A percentile compares a stretch with the other conserved stretches of the same genome.
Evolutionary conservation across 768 basidiomycete species (phyloP).

Genomic region (Strobilomyces dryophilus): DNA sequence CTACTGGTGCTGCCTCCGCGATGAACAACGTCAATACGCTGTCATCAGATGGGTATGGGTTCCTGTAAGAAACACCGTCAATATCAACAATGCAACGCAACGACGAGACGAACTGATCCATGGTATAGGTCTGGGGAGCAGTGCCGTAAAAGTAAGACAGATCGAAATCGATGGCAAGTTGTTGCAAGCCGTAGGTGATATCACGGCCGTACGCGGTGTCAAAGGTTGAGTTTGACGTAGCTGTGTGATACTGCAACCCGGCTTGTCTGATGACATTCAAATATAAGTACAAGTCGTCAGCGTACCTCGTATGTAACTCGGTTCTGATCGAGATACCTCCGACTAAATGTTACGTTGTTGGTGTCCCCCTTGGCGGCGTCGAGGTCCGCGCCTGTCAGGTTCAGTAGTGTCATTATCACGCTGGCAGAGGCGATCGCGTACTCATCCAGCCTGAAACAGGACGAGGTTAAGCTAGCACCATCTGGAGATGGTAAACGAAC

Average conservation of each 20-base stretch:
- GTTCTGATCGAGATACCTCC: constrained; percentile 81
- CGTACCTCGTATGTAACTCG: constrained; percentile 69
- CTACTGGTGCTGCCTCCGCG: constrained; percentile 48
- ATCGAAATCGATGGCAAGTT: constrained; percentile 56
- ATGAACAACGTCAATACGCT: constrained; percentile 60
- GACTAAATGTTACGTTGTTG: constrained; percentile 55
- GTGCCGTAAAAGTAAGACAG: constrained; percentile 61
- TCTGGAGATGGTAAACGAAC: constrained; percentile 31
- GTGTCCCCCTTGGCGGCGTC: constrained; percentile 32
- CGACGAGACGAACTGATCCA: constrained; percentile 45
- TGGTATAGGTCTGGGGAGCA: constrained; percentile 72
- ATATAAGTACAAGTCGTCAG: not conserved
- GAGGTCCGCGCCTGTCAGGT: constrained; percentile 43
- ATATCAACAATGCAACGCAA: not conserved
- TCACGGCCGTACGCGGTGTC: constrained; percentile 52
- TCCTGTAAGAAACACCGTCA: constrained; percentile 30
- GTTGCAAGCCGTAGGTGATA: constrained; percentile 53
- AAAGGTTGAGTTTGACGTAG: constrained; percentile 46
- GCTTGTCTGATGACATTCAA: not conserved
- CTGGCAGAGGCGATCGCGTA: constrained; percentile 27
- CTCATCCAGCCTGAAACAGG: constrained; percentile 56
- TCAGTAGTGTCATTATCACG: not conserved
- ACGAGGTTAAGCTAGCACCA: not conserved
- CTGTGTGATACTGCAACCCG: constrained; percentile 59
- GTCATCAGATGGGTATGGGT: constrained; percentile 57